phyloP scores from a whole-genome alignment of 2,329 filamentous ascomycete species.

The Fusarium sp. region DNA sequence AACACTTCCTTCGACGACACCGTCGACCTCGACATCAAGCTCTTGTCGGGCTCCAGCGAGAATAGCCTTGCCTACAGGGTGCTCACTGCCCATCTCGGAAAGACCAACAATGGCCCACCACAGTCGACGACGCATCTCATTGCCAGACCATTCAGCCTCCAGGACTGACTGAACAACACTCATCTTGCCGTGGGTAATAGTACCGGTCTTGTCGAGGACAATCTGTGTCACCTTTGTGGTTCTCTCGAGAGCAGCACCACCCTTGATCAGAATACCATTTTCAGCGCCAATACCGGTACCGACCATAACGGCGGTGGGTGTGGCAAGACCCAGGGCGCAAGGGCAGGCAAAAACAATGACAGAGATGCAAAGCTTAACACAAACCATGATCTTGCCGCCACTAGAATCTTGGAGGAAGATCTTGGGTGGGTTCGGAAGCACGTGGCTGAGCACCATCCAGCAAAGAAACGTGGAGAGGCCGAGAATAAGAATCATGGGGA shows the following conservation, averaged over 20 bases:
- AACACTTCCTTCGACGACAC: constrained; percentile 81
- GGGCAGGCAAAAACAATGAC: constrained; percentile 99
- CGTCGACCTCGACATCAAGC: constrained; percentile 77
- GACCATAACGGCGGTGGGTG: constrained; percentile 98
- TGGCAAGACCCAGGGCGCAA: constrained; percentile 94
- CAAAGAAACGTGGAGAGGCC: constrained; percentile 85
- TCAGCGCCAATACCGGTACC: constrained; percentile 97
- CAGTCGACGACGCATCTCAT: constrained; percentile 74
- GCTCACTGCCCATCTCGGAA: constrained; percentile 95
- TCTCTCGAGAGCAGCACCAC: constrained; percentile 89
- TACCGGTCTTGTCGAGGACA: constrained; percentile 96
- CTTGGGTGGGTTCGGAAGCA: constrained; percentile 82
- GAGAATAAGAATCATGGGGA: constrained; percentile 86
- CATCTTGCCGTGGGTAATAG: constrained; percentile 95
- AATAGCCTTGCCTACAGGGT: constrained; percentile 93
- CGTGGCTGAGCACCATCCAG: constrained; percentile 96
- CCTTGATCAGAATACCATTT: constrained; percentile 97
- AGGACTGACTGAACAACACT: constrained; percentile 81
- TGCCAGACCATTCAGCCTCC: constrained; percentile 74
- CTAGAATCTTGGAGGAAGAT: constrained; percentile 85
- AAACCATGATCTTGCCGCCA: constrained; percentile 95
- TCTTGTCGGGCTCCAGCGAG: constrained; percentile 78
- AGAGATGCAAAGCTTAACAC: constrained; percentile 95
- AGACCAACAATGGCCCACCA: constrained; percentile 98
- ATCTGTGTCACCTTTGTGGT: constrained; percentile 91